Base-by-base conservation (phyloP, 2,329 filamentous ascomycete species). In the Polychaeton citri region DNA sequence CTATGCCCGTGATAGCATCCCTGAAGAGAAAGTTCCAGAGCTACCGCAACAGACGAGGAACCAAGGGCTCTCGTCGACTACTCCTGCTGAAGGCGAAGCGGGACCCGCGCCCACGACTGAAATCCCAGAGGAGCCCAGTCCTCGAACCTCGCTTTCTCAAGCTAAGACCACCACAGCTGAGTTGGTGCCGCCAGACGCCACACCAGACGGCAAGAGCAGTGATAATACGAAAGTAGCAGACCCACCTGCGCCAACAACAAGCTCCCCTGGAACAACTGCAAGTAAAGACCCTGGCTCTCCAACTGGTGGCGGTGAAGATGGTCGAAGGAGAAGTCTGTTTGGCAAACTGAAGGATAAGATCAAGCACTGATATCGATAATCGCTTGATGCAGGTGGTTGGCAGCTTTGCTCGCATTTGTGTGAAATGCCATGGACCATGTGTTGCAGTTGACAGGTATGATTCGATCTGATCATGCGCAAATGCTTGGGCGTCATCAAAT, bases 301-400 rank as follows among this genome's bases (percentile, higher is more conserved):
- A 5, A 28, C 24, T 5, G 24, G 7, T 4, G 15, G 12, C 5
- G 15, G 12, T 10, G 15, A 28, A 7, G 24, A 28, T 12, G 24
- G 24, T 3, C 12, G 24, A 15, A 28, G 24, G 7, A 28, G 15
- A 15, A 28, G 24, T 28, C 15, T 28, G 12, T 28, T 28, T 15
- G 17, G 20, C 20, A 33, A 33, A 19, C 12, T 33, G 13, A 33
- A 33, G 16, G 32, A 33, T 13, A 33, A 33, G 32, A 10, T 33
- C 13, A 33, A 33, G 32, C 15, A 19, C 20, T 33, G 32, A 33
- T 12, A 12, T 3, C 16, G 16, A 32, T 32, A 7, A n/a, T n/a
- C n/a, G n/a, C n/a, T n/a, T n/a, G n/a, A n/a, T n/a, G n/a, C n/a
- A n/a, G n/a, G n/a, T n/a, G n/a, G n/a, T n/a, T n/a, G n/a, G n/a